Conservation (phyloP, 192 early-diverging fungal genomes). For the Coemansia sp. region DNA sequence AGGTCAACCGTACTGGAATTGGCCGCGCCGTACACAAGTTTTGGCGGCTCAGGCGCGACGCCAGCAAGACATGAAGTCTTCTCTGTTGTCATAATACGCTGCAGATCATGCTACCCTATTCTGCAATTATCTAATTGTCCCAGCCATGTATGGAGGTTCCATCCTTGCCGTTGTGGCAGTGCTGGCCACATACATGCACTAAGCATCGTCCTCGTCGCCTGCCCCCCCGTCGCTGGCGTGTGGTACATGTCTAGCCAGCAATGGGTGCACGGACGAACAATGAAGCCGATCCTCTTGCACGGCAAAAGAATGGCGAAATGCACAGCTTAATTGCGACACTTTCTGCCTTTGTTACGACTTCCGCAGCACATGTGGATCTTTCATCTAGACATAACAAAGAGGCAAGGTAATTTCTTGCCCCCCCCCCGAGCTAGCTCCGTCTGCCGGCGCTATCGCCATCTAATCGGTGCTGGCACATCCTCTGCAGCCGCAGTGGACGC, state of each 20-base stretch:
- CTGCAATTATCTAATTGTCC: too few species aligned
- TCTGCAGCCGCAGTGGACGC: slow-evolving; percentile 89
- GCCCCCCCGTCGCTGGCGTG: too few species aligned
- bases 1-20: slow-evolving; percentile 17
- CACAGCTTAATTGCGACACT: slow-evolving; percentile 39
- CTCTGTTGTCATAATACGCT: neutral
- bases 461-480: slow-evolving; percentile 65
- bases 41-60: slow-evolving; percentile 19
- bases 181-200: too few species aligned
- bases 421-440: too few species aligned
- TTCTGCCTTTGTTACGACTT: neutral
- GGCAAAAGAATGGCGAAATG: slow-evolving; percentile 1
- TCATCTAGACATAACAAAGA: neutral
- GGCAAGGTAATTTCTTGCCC: neutral
- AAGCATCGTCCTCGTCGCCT: too few species aligned
- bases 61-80: neutral
- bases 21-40: slow-evolving; percentile 42
- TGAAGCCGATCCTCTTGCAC: neutral
- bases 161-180: too few species aligned
- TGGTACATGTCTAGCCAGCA: too few species aligned
- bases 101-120: neutral
- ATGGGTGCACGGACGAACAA: too few species aligned
- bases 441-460: too few species aligned
- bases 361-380: too few species aligned
- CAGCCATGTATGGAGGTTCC: neutral